phyloP scores from a whole-genome alignment of 2,329 filamentous ascomycete genomes.

The Fusarium albosuccineum region DNA sequence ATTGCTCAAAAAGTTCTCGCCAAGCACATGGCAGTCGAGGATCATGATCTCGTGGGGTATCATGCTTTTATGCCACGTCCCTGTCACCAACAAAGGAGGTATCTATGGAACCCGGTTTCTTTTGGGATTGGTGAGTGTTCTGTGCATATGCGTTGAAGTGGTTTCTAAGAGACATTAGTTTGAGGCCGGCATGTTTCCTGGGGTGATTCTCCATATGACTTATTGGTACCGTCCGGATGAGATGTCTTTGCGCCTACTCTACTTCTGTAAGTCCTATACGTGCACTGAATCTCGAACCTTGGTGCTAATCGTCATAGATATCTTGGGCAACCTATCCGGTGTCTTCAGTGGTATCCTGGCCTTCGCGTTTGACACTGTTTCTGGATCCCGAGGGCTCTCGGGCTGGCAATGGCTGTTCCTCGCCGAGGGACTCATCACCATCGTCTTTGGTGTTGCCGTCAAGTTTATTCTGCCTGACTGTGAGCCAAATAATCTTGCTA shows the following conservation, averaged over 20 bases:
- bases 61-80: not conserved
- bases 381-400: conserved; percentile 49
- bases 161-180: not conserved
- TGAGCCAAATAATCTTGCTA: not conserved
- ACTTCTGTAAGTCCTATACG: not conserved
- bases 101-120: conserved; percentile 4
- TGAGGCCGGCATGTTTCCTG: conserved; percentile 58
- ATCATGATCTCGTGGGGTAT: conserved; percentile 50
- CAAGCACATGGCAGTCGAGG: conserved; percentile 56
- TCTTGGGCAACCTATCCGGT: conserved; percentile 58
- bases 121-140: conserved; percentile 2
- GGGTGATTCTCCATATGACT: conserved; percentile 58
- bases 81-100: not conserved
- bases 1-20: conserved; percentile 54
- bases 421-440: conserved; percentile 3
- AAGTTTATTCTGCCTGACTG: conserved; percentile 17
- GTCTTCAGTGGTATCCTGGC: conserved; percentile 59
- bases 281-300: conserved; percentile 45
- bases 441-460: conserved; percentile 1
- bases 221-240: conserved; percentile 64
- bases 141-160: too few species aligned
- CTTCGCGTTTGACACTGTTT: conserved; percentile 57
- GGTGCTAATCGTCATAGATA: conserved; percentile 50
- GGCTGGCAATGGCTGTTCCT: conserved; percentile 46
- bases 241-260: conserved; percentile 51